A percentile compares a stretch with the other conserved stretches of the same genome.
Evolutionary conservation across 305 asterid species (phyloP).

Genomic region (Rubia peregrina): DNA sequence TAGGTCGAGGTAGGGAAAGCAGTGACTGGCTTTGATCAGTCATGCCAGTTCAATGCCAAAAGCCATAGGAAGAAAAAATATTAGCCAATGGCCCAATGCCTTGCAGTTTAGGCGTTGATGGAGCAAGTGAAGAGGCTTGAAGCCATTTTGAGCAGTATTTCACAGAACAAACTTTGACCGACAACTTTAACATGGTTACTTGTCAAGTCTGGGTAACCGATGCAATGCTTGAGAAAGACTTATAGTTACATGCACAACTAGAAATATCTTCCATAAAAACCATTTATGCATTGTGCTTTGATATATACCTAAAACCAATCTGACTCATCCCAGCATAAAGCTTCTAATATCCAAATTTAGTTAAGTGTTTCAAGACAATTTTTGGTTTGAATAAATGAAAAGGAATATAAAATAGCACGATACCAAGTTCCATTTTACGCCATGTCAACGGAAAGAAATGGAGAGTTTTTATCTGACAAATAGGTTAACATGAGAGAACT

Average conservation of each 20-base stretch:
- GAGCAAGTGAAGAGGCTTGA: not conserved
- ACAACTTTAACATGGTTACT: not conserved
- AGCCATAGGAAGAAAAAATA: not conserved
- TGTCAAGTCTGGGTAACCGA: not conserved
- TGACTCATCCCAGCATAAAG: not conserved
- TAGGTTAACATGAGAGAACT: not conserved
- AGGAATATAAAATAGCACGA: not conserved
- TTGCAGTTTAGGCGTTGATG: not conserved
- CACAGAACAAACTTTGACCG: not conserved
- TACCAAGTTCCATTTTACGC: not conserved
- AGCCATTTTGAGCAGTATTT: not conserved
- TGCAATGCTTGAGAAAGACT: not conserved
- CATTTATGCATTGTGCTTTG: not conserved
- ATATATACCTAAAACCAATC: not conserved
- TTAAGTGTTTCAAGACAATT: not conserved
- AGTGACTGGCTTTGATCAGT: not conserved
- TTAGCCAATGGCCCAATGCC: not conserved
- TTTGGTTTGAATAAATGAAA: not conserved
- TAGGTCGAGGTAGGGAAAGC: not conserved
- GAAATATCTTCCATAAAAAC: not conserved
- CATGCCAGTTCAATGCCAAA: not conserved
- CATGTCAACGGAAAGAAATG: not conserved
- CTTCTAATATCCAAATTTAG: not conserved
- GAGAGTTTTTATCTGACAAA: slow-evolving; percentile 3
- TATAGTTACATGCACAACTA: not conserved